Base-by-base conservation (phyloP, 2,329 filamentous ascomycete species). In the Lasiodiplodia citricola region DNA sequence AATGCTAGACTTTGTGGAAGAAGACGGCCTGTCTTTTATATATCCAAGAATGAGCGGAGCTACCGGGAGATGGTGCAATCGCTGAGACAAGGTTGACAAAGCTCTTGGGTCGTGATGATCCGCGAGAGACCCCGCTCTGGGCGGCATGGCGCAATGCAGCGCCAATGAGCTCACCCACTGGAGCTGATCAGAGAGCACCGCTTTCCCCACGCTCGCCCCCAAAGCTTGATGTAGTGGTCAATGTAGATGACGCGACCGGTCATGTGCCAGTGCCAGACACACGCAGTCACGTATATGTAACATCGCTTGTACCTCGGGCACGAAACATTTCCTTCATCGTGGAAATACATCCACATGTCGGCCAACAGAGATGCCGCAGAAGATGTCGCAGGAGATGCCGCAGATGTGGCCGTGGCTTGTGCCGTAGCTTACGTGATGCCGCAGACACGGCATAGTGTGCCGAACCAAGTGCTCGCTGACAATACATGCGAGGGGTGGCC, bases 91-190 rank as follows among this genome's bases (percentile, higher is more conserved):
- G 23, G 47, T 11, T 35, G 38, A 18, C 60, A 64, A 54, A 7
- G 44, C 41, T 37, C 60, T 18, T 50, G 31, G 31, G n/a, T 3
- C 8, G 47, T 28, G 31, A 31, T 64, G 41, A 64, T 64, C 60
- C 47, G 60, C 60, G 44, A 38, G n/a, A 41, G 21, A 64, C 58
- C 58, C 58, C 58, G 58, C 58, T 63, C 25, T 63, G 18, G 58
- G 58, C 58, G 44, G 50, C 58, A 63, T 63, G 41, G 51, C 58
- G 58, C 44, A 63, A 63, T 63, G 13, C 41, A 35, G 25, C 41
- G 28, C 58, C 58, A 51, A 63, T 51, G n/a, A 47, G 23, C 21
- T 11, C 41, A 23, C 41, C 25, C 16, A 11, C 25, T 63, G 23
- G 28, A 51, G 18, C 41, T 51, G 25, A 63, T 51, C 35, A 23